These are phyloP conservation scores for Colletotrichum cuscutae DNA, from an alignment of 2,329 filamentous ascomycete species.

Conservation along the genomic window DNA sequence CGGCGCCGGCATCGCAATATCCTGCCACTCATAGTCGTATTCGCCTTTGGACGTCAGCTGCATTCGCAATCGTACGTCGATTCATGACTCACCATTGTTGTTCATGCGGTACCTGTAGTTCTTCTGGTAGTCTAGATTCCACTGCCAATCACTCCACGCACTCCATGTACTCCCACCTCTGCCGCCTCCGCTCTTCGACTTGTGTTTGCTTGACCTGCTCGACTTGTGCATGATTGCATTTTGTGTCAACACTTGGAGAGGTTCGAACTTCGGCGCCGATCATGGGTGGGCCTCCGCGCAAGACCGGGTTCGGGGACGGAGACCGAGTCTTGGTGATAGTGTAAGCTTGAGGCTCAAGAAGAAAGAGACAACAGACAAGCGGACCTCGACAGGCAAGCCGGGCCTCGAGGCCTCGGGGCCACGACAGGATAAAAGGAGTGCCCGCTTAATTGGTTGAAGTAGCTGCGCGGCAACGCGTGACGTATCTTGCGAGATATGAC, in stretches of 20 bases:
- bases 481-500: conserved; percentile 27
- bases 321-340: conserved; percentile 9
- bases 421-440: conserved; percentile 23
- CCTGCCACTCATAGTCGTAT: conserved; percentile 41
- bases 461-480: conserved; percentile 29
- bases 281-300: conserved; percentile 6
- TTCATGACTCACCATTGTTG: conserved; percentile 40
- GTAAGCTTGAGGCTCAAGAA: conserved; percentile 26
- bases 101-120: conserved; percentile 44
- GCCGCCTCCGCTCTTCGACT: conserved; percentile 34
- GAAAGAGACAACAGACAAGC: conserved; percentile 26
- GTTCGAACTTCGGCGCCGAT: background rate
- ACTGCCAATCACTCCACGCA: conserved; percentile 44
- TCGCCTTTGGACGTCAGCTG: conserved; percentile 37
- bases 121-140: conserved; percentile 38
- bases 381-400: conserved; percentile 16
- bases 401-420: conserved; percentile 18
- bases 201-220: conserved; percentile 38
- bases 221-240: conserved; percentile 43
- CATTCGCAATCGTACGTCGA: background rate
- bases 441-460: conserved; percentile 25
- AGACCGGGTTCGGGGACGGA: background rate
- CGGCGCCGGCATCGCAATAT: conserved; percentile 22
- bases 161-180: conserved; percentile 7
- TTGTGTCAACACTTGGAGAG: conserved; percentile 30